Evolutionary conservation across 2,329 filamentous ascomycete species (phyloP).

Genomic region (Calonectria pseudoturangicola): DNA sequence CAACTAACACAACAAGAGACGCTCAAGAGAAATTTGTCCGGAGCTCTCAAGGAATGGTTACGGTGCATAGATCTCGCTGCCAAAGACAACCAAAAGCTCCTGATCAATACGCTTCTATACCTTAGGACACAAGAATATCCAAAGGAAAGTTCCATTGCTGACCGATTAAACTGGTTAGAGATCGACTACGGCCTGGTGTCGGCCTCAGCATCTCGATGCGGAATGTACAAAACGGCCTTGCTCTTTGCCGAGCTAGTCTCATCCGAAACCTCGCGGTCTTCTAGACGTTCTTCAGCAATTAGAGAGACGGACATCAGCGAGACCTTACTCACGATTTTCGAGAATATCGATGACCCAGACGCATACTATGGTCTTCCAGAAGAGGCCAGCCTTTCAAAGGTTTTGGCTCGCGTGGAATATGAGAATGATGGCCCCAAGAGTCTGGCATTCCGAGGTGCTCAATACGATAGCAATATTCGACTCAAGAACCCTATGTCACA

Average conservation of each 20-base stretch:
- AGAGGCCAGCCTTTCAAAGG: conserved; percentile 82
- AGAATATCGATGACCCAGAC: conserved; percentile 95
- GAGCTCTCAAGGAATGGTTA: conserved; percentile 79
- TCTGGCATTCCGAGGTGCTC: conserved; percentile 91
- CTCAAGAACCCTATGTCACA: conserved; percentile 72
- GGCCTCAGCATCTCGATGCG: conserved; percentile 83
- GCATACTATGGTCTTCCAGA: conserved; percentile 95
- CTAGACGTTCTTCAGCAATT: conserved; percentile 79
- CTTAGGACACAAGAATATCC: conserved; percentile 87
- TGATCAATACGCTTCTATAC: conserved; percentile 89
- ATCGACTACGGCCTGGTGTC: conserved; percentile 84
- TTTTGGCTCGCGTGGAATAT: conserved; percentile 89
- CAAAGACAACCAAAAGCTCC: conserved; percentile 79
- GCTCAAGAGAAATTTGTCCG: conserved; percentile 79
- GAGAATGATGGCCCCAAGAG: conserved; percentile 92
- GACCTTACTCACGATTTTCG: conserved; percentile 87
- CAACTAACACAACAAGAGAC: conserved; percentile 78
- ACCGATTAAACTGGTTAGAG: conserved; percentile 90
- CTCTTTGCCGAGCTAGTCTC: conserved; percentile 86
- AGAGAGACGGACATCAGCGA: conserved; percentile 76
- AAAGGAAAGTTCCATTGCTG: conserved; percentile 84
- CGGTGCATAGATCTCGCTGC: conserved; percentile 60
- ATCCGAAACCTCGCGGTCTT: conserved; percentile 73
- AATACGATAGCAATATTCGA: conserved; percentile 90
- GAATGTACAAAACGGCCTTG: conserved; percentile 91